phyloP scores from a whole-genome alignment of 2,329 filamentous ascomycete genomes.

The Fulvia fulva region DNA sequence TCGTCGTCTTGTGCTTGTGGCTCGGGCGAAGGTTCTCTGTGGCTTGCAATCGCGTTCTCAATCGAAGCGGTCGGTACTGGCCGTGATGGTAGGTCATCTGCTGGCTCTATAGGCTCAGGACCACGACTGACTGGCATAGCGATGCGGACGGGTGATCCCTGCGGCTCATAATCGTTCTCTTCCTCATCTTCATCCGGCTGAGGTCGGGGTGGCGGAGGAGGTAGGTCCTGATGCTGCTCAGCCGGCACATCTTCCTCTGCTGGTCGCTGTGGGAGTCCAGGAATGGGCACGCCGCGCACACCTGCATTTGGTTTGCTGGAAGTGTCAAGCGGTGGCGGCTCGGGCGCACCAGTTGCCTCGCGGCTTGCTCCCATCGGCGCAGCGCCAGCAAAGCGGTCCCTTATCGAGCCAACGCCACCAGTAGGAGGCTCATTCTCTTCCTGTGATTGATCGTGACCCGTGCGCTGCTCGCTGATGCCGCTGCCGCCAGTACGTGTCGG shows the following conservation, averaged over 20 bases:
- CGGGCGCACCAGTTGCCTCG: slow-evolving; percentile 39
- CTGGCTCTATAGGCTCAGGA: slow-evolving; percentile 51
- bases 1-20: slow-evolving; percentile 56
- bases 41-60: slow-evolving; percentile 57
- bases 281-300: slow-evolving; percentile 67
- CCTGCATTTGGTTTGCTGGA: slow-evolving; percentile 64
- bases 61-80: slow-evolving; percentile 63
- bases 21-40: slow-evolving; percentile 63
- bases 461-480: slow-evolving; percentile 57
- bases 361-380: slow-evolving; percentile 62
- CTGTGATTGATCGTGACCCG: slow-evolving; percentile 52
- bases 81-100: slow-evolving; percentile 46
- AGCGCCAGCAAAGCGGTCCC: slow-evolving; percentile 78
- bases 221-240: slow-evolving; percentile 49
- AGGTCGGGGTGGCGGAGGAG: slow-evolving; percentile 40
- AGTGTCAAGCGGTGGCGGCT: slow-evolving; percentile 61
- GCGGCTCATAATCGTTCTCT: slow-evolving; percentile 44
- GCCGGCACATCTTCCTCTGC: slow-evolving; percentile 49
- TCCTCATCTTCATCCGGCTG: slow-evolving; percentile 31
- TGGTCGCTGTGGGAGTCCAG: slow-evolving; percentile 65
- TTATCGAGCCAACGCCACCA: slow-evolving; percentile 68
- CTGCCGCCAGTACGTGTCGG: slow-evolving; percentile 66
- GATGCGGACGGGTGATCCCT: slow-evolving; percentile 72
- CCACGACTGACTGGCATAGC: slow-evolving; percentile 77
- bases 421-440: slow-evolving; percentile 51